Conservation (phyloP, 2,329 filamentous ascomycete genomes). For the Arthrobotrys musiformis region DNA sequence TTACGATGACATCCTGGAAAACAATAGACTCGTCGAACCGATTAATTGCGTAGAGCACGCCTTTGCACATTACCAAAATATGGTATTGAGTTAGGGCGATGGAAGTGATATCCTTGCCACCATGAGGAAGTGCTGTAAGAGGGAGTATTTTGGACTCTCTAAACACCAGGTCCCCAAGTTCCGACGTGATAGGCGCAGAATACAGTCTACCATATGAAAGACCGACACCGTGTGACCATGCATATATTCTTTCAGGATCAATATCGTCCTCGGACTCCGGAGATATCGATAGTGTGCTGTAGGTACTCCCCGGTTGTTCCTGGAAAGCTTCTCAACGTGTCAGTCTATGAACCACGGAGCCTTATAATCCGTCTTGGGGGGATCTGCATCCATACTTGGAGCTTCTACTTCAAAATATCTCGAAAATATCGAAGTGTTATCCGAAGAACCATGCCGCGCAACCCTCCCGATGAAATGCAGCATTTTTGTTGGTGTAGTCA, state of each 20-base stretch:
- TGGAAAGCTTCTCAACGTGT: conserved; percentile 52
- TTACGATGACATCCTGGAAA: conserved; percentile 84
- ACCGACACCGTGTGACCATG: conserved; percentile 89
- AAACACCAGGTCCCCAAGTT: conserved; percentile 79
- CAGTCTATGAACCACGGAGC: not conserved
- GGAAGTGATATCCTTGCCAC: conserved; percentile 71
- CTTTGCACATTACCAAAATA: conserved; percentile 82
- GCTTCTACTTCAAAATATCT: conserved; percentile 85
- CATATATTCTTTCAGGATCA: conserved; percentile 78
- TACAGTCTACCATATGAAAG: conserved; percentile 86
- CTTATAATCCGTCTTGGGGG: not conserved
- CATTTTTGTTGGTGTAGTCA: conserved; percentile 80
- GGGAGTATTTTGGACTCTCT: conserved; percentile 81
- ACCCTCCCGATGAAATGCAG: conserved; percentile 84
- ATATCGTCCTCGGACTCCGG: conserved; percentile 66
- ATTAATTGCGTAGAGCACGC: conserved; percentile 84
- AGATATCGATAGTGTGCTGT: conserved; percentile 59
- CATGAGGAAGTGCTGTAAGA: conserved; percentile 77
- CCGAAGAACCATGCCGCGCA: conserved; percentile 77
- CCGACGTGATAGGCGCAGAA: conserved; percentile 70
- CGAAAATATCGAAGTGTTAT: conserved; percentile 84
- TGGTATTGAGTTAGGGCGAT: conserved; percentile 94
- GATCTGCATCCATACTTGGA: conserved; percentile 56
- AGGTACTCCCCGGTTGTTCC: conserved; percentile 56
- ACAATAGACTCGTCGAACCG: conserved; percentile 85